Evolutionary conservation across 176 grass and related monocot genomes (phyloP).

Genomic region (Phoenix roebelenii): DNA sequence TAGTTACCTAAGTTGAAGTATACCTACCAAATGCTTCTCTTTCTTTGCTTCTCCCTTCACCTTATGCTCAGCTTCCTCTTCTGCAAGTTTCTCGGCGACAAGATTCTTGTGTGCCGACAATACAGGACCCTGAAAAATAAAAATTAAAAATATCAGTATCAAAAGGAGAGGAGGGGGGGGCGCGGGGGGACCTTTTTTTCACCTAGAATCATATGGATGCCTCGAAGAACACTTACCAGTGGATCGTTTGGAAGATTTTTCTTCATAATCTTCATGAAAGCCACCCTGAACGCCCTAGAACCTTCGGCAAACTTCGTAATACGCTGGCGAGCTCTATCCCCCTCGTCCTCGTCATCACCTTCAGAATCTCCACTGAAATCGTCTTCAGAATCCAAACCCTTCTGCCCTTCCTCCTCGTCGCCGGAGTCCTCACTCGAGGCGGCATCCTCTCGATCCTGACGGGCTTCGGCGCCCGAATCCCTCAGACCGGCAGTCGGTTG

Average conservation of each 20-base stretch:
- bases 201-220: background rate
- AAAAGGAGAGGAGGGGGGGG: background rate
- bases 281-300: conserved; percentile 72
- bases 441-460: no score
- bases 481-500: no score
- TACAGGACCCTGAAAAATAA: conserved; percentile 51
- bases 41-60: conserved; percentile 50
- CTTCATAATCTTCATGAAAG: conserved; percentile 83
- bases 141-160: background rate
- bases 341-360: conserved; percentile 10
- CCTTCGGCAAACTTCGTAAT: conserved; percentile 70
- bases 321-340: conserved; percentile 1
- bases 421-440: background rate
- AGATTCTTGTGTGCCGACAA: conserved; percentile 77
- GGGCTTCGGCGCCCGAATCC: no score
- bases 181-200: background rate
- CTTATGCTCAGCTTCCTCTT: conserved; percentile 55
- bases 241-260: conserved; percentile 59
- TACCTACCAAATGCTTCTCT: conserved; percentile 57
- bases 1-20: background rate
- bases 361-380: conserved; percentile 21
- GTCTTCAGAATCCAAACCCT: conserved; percentile 20
- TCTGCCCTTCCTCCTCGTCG: conserved; percentile 4
- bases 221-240: conserved; percentile 28
- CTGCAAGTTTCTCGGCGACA: conserved; percentile 69